A percentile compares a stretch with the other conserved stretches of the same genome.
Conservation (phyloP, 2,329 filamentous ascomycete species). For the Corinectria fuckeliana region DNA sequence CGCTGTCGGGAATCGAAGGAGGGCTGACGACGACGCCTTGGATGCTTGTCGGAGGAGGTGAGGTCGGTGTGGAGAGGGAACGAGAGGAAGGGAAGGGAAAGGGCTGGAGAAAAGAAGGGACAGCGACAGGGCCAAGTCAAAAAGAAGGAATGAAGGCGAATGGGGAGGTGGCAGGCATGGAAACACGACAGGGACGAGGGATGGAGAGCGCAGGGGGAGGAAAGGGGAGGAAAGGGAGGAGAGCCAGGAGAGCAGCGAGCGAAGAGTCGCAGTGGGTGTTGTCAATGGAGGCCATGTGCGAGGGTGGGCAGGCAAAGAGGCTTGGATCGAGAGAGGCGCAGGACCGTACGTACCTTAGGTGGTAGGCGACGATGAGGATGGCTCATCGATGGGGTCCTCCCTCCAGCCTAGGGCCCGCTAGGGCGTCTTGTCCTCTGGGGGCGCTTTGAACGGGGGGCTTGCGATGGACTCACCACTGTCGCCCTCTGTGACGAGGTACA, state of each 20-base stretch:
- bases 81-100: slow-evolving; percentile 37
- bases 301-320: slow-evolving; percentile 13
- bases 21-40: slow-evolving; percentile 44
- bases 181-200: slow-evolving; percentile 44
- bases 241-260: slow-evolving; percentile 22
- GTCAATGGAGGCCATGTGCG: slow-evolving; percentile 10
- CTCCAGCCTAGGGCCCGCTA: neutral
- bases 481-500: slow-evolving; percentile 25
- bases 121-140: slow-evolving; percentile 39
- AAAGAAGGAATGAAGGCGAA: slow-evolving; percentile 42
- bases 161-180: slow-evolving; percentile 41
- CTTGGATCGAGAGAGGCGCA: slow-evolving; percentile 14
- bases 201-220: slow-evolving; percentile 10
- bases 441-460: slow-evolving; percentile 3
- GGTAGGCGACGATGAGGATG: slow-evolving; percentile 3
- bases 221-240: slow-evolving; percentile 30
- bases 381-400: neutral
- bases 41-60: slow-evolving; percentile 42
- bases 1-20: slow-evolving; percentile 42
- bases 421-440: neutral
- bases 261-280: slow-evolving; percentile 17
- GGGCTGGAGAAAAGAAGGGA: slow-evolving; percentile 41
- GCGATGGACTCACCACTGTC: slow-evolving; percentile 19
- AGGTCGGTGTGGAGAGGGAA: slow-evolving; percentile 38
- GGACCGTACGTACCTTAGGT: too few relatives aligned